phyloP scores from a whole-genome alignment of 2,329 filamentous ascomycete genomes.

The Didymella pomorum region DNA sequence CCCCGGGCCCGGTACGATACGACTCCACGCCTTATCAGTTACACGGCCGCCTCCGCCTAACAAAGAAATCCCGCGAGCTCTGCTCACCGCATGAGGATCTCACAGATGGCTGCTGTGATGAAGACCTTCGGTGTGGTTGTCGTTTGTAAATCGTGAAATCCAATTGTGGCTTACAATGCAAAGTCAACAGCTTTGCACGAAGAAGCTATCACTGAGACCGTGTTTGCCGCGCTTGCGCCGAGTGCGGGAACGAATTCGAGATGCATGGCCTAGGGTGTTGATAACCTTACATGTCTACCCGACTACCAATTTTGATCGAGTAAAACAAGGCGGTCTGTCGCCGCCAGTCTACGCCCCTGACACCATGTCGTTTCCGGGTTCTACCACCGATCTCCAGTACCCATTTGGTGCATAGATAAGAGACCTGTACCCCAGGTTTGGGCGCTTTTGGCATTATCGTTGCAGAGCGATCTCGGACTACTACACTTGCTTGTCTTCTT shows the following conservation, averaged over 20 bases:
- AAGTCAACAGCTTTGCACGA: constrained; percentile 4
- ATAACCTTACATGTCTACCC: constrained; percentile 43
- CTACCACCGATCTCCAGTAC: constrained; percentile 23
- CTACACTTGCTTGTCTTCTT: constrained; percentile 1
- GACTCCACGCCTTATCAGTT: constrained; percentile 36
- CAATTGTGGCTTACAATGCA: background rate
- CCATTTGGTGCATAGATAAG: constrained; percentile 44
- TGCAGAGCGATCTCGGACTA: constrained; percentile 2
- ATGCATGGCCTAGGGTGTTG: constrained; percentile 31
- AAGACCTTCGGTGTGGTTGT: too few species aligned
- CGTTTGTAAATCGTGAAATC: background rate
- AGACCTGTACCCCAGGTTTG: constrained; percentile 47
- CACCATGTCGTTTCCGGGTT: constrained; percentile 30
- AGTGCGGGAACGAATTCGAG: constrained; percentile 26
- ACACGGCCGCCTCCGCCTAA: constrained; percentile 18
- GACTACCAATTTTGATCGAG: constrained; percentile 44
- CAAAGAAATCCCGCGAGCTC: constrained; percentile 6
- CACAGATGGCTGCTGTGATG: background rate
- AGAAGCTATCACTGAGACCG: constrained; percentile 13
- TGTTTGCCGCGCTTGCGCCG: constrained; percentile 21
- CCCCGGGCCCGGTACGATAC: constrained; percentile 16
- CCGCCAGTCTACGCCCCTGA: constrained; percentile 30
- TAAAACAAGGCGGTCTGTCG: constrained; percentile 33
- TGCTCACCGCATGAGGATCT: background rate
- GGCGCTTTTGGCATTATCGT: constrained; percentile 27